phyloP scores from a whole-genome alignment of 257 asterid genomes.

The Plantago elongata region DNA sequence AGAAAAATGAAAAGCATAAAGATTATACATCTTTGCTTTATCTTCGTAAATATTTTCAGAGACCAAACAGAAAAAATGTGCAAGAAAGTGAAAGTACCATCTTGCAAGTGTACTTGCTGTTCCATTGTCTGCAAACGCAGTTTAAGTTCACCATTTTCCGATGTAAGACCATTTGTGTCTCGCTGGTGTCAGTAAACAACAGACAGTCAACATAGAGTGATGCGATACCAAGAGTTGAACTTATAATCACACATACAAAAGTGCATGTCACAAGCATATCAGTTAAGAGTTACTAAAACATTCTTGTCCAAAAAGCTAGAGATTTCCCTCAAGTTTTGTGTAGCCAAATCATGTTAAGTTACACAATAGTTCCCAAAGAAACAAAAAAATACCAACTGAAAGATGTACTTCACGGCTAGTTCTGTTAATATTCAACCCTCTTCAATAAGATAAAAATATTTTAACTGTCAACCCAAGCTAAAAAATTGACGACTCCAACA shows the following conservation, averaged over 20 bases:
- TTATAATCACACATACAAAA: not conserved
- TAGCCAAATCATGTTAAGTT: too few relatives aligned
- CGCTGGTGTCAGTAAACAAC: conserved; percentile 47
- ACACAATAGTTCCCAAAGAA: too few relatives aligned
- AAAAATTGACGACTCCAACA: too few relatives aligned
- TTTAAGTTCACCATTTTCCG: conserved; percentile 91
- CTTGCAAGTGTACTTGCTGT: conserved; percentile 94
- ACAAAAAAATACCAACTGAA: too few relatives aligned
- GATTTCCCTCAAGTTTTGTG: too few relatives aligned
- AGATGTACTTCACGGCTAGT: too few relatives aligned
- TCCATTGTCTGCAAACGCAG: conserved; percentile 88
- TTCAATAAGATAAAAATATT: too few relatives aligned
- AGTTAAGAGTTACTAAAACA: too few relatives aligned
- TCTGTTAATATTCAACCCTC: too few relatives aligned
- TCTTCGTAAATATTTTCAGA: too few relatives aligned
- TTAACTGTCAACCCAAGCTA: too few relatives aligned
- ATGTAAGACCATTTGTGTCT: conserved; percentile 81
- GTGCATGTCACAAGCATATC: not conserved
- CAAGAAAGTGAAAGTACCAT: conserved; percentile 46
- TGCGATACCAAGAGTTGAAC: not conserved
- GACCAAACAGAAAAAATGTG: not conserved
- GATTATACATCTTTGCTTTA: not conserved
- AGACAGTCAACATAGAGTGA: not conserved
- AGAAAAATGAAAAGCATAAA: conserved; percentile 3
- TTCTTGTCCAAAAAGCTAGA: too few relatives aligned